phyloP scores from a whole-genome alignment of 192 early-diverging fungal genomes.

The Thamnidium elegans region DNA sequence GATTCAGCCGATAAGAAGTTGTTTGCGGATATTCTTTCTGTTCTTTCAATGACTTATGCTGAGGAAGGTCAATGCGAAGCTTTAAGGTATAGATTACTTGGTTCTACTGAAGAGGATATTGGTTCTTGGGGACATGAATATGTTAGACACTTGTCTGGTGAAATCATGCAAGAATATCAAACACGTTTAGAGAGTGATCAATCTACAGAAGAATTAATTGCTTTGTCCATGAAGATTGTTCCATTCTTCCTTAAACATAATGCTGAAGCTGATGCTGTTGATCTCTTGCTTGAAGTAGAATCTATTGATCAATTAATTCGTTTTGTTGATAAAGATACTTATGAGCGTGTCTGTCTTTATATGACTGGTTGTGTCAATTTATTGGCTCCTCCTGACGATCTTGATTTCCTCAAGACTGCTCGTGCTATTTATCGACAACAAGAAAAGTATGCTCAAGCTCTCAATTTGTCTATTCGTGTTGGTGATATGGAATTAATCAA shows the following conservation, averaged over 20 bases:
- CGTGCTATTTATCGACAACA: constrained; percentile 88
- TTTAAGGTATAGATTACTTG: constrained; percentile 83
- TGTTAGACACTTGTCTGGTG: constrained; percentile 88
- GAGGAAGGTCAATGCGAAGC: constrained; percentile 83
- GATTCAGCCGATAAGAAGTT: constrained; percentile 71
- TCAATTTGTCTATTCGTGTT: constrained; percentile 84
- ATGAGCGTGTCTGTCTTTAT: constrained; percentile 91
- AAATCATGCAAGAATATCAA: constrained; percentile 85
- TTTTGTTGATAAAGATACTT: constrained; percentile 92
- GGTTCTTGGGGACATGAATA: constrained; percentile 99
- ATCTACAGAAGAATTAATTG: constrained; percentile 63
- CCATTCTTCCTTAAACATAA: constrained; percentile 97
- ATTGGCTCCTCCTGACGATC: constrained; percentile 88
- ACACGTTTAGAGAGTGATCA: constrained; percentile 61
- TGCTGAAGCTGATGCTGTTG: constrained; percentile 97
- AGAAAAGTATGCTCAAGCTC: constrained; percentile 75
- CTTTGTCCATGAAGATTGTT: constrained; percentile 79
- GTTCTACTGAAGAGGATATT: constrained; percentile 70
- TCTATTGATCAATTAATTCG: constrained; percentile 71
- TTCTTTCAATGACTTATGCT: constrained; percentile 94
- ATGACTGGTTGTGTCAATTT: constrained; percentile 92
- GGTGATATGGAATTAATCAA: constrained; percentile 78
- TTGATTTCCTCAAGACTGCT: constrained; percentile 78
- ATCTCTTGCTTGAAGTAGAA: constrained; percentile 90
- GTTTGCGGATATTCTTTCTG: constrained; percentile 94